These are phyloP conservation scores for Termitomyces sp. DNA, from an alignment of 768 basidiomycete genomes.

Conservation along the genomic window DNA sequence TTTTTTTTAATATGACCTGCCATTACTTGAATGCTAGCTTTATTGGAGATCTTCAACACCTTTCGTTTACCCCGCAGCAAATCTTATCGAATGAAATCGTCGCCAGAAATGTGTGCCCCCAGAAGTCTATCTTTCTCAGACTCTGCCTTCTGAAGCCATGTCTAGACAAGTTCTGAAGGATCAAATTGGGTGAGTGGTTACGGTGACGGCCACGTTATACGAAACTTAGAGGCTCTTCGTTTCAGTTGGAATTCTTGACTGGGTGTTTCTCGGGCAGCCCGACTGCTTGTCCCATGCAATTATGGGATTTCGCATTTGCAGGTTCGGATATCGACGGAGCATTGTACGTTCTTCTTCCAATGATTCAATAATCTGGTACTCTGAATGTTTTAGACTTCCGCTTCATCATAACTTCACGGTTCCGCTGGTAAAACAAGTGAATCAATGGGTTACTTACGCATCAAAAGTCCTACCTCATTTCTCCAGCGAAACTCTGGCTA, in stretches of 20 bases:
- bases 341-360: constrained; percentile 23
- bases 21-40: constrained; percentile 26
- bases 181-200: neutral
- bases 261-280: constrained; percentile 44
- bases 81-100: constrained; percentile 37
- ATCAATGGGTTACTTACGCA: constrained; percentile 42
- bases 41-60: constrained; percentile 40
- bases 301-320: constrained; percentile 55
- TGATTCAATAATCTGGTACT: neutral
- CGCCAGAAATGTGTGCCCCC: neutral
- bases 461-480: constrained; percentile 41
- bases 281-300: constrained; percentile 34
- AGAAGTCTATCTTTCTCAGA: neutral
- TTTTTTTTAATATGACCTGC: neutral
- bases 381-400: neutral
- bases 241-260: constrained; percentile 46
- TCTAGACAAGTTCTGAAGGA: constrained; percentile 1
- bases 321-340: constrained; percentile 40
- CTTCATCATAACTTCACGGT: constrained; percentile 41
- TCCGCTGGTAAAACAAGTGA: constrained; percentile 42
- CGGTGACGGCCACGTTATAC: neutral
- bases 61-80: constrained; percentile 36
- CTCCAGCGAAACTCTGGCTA: constrained; percentile 34
- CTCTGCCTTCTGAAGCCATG: neutral
- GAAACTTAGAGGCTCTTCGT: neutral